phyloP scores from a whole-genome alignment of 805 yeast species.

The Saccharomycopsis olivae region DNA sequence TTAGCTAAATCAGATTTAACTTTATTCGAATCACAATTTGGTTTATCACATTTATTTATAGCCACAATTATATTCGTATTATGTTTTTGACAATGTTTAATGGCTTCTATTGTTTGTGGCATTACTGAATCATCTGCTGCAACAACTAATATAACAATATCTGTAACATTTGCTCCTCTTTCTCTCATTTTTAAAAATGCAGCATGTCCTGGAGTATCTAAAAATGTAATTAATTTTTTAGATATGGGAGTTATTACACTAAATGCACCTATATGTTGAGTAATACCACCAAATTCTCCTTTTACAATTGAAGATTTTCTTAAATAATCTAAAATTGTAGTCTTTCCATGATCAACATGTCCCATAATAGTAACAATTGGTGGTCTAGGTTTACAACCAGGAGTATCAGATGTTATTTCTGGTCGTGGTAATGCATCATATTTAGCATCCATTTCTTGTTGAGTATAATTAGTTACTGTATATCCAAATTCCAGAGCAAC shows the following conservation, averaged over 20 bases:
- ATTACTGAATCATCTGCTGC: conserved; percentile 97
- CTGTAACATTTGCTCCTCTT: conserved; percentile 91
- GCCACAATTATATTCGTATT: conserved; percentile 85
- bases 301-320: conserved; percentile 77
- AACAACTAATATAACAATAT: conserved; percentile 82
- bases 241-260: conserved; percentile 71
- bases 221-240: conserved; percentile 69
- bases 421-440: conserved; percentile 31
- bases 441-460: conserved; percentile 46
- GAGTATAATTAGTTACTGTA: conserved; percentile 35
- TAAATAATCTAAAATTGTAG: conserved; percentile 81
- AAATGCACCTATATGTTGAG: conserved; percentile 97
- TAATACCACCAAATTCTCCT: conserved; percentile 90
- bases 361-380: conserved; percentile 98
- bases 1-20: conserved; percentile 70
- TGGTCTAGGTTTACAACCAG: conserved; percentile 55
- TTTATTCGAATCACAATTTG: conserved; percentile 61
- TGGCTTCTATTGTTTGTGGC: conserved; percentile 96
- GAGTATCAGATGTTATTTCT: conserved; percentile 41
- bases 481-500: conserved; percentile 86
- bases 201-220: conserved; percentile 98
- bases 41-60: conserved; percentile 82
- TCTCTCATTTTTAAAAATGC: conserved; percentile 95
- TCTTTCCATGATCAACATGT: conserved; percentile 97
- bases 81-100: conserved; percentile 78